Base-by-base conservation (phyloP, 2,329 filamentous ascomycete genomes). In the Aspergillus ochraceus region DNA sequence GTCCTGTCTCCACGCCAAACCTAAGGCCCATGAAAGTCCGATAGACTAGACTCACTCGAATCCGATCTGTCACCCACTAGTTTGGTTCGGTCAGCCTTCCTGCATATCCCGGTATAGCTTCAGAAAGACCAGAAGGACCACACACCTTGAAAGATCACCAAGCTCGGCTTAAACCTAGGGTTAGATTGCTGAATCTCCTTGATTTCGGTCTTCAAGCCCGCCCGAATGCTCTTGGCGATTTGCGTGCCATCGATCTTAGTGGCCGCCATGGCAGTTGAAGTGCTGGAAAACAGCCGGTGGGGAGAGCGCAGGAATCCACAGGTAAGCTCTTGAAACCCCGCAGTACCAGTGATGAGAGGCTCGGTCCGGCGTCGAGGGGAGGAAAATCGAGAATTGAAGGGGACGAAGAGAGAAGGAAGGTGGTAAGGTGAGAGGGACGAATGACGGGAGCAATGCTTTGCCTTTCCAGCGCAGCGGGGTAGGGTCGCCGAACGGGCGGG, bases 91-190 rank as follows among this genome's bases (percentile, higher is more conserved):
- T 64, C 32, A 63, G 59, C 42, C 54, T 49, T 47, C 20, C 22
- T 32, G 12, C 32, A n/a, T 14, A n/a, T 29, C 30, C 29, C 22
- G 17, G 50, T 36, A 19, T 19, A 19, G n/a, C 24, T 26, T 26
- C 39, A 22, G 32, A 19, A n/a, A 3, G 26, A 14, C 12, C n/a
- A 36, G 14, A 8, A 58, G 14, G 29, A 32, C 6, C 6, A 59
- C 84, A 70, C 77, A 93, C 91, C 90, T 86, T 99, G 95, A 67
- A 99, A 89, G 76, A 99, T 99, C 76, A 92, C 95, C 75, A 99
- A 84, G 66, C 86, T 90, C 55, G 95, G 95, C 80, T 89, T 88
- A 83, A 92, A 99, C 69, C 92, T 86, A 46, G 94, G 90, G 76
- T 97, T 97, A 62, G 83, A 78, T 79, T 86, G 84, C 78, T 97